These are phyloP conservation scores for Hibiscus syriacus DNA, from an alignment of 345 rosid genomes.

Conservation along the genomic window DNA sequence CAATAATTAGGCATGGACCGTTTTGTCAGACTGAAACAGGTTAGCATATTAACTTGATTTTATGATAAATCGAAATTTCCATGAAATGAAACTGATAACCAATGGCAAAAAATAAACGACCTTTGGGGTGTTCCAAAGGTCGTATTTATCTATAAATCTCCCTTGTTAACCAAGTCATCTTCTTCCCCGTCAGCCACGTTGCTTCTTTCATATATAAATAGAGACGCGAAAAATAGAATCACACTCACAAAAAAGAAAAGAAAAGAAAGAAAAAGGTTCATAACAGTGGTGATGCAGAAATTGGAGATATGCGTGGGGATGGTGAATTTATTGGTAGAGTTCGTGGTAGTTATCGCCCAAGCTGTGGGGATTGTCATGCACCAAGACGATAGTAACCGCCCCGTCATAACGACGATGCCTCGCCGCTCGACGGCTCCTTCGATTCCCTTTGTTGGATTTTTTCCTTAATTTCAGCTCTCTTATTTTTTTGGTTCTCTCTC, in stretches of 20 bases:
- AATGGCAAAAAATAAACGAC: neutral
- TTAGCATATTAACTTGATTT: neutral
- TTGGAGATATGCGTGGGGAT: no score
- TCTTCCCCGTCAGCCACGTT: no score
- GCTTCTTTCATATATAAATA: no score
- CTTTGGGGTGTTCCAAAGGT: neutral
- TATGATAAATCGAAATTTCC: neutral
- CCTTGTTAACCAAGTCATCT: no score
- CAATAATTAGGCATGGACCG: no score
- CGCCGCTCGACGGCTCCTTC: slow-evolving; percentile 6
- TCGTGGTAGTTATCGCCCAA: slow-evolving; percentile 40
- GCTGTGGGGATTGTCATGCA: slow-evolving; percentile 26
- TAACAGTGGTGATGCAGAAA: no score
- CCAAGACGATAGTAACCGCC: neutral
- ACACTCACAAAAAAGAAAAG: no score
- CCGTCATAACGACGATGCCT: neutral
- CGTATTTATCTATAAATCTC: no score
- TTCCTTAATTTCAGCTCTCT: slow-evolving; percentile 16
- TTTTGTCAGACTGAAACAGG: neutral
- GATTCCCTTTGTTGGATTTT: slow-evolving; percentile 39
- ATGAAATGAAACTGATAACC: neutral
- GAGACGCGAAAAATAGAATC: no score
- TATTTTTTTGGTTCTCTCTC: no score
- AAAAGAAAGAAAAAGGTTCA: no score
- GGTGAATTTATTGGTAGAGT: no score